Evolutionary conservation across 345 rosid genomes (phyloP), one percentile per base, ranked within the genome.

Genomic region (Excoecaria agallocha): DNA sequence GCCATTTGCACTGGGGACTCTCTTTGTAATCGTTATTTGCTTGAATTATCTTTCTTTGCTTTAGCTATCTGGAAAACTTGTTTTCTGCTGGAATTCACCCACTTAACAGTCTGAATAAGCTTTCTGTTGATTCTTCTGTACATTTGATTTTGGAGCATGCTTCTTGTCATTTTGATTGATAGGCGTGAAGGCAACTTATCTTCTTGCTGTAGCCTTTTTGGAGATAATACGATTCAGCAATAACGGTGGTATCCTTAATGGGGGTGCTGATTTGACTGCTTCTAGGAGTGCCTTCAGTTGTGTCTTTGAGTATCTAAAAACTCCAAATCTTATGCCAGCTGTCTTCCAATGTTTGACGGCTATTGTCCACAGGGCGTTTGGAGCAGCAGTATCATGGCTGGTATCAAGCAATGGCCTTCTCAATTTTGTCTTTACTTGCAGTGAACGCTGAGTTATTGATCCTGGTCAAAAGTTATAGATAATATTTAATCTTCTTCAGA

Each of bases 181-280:
- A 96, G 99, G 98, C 66, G 98, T 96, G 75, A 96, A 96, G 86
- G 98, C 99, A 37, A 96, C 97, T 68, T 96, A 93, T 88, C 94
- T 96, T 87, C 99, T 96, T 79, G 98, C 99, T 35, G 99, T 96
- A 43, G 93, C 99, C 49, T 93, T 93, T 83, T 77, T 96, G 78
- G 99, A 96, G 85, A 91, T 91, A 62, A 90, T 90, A 70, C 96
- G 99, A 50, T 96, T 96, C 84, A 90, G 92, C 81, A 96, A 97
- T 82, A 96, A 96, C 64, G 99, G 99, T 66, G 99, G 99, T 78
- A 88, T 93, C 77, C 97, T 96, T 75, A 96, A 93, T 78, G 96
- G 98, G 62, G 86, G 86, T 70, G 72, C 84, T 68, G 79, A 84
- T 76, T 83, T 86, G 71, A 86, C 88, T 71, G 85, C 90, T 56